Evolutionary conservation across 1,139 yeast species (phyloP), one percentile per base, ranked within the genome.

Genomic region (Suhomyces kunorum): DNA sequence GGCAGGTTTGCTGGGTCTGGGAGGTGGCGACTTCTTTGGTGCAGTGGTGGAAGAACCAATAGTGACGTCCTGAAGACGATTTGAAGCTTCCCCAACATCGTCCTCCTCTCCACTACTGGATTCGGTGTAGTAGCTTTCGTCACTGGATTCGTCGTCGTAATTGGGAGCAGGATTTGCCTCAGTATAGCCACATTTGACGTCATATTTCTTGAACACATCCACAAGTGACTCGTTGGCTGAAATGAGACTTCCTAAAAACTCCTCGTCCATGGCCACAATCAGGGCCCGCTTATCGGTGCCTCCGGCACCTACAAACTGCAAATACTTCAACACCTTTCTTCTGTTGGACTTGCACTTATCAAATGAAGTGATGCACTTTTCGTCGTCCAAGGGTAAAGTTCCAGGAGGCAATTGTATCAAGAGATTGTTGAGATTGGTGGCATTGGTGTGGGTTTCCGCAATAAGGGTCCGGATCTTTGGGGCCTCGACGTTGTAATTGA

Each of bases 171-270:
- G 71, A 34, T 64, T 66, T 3, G 55, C 63, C 2, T 48, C 63
- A 2, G 66, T 53, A 42, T 65, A 65, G 2, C 78, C 77, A 29
- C 73, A 63, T 41, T 63, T 58, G 2, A 49, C 41, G 47, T 90
- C 96, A 58, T 81, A 89, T 45, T 71, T 64, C 52, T 82, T 80
- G 54, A 92, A 73, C 0, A 89, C 83, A 5, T 68, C 69, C 8
- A 92, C 95, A 47, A 92, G 74, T 55, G 85, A 90, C 54, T 92
- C 98, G 58, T 92, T 92, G 36, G 96, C 95, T 48, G 80, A 84
- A 45, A 92, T 79, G 50, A 92, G 72, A 37, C 90, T 77, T 8
- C 97, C 98, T 51, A 92, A 66, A 49, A 83, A 85, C 56, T 87
- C 96, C 49, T 89, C 97, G 42, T 81, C 77, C 63, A 70, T 58